Conservation (phyloP, 768 basidiomycete species). For the Guyanaporus albipodus region DNA sequence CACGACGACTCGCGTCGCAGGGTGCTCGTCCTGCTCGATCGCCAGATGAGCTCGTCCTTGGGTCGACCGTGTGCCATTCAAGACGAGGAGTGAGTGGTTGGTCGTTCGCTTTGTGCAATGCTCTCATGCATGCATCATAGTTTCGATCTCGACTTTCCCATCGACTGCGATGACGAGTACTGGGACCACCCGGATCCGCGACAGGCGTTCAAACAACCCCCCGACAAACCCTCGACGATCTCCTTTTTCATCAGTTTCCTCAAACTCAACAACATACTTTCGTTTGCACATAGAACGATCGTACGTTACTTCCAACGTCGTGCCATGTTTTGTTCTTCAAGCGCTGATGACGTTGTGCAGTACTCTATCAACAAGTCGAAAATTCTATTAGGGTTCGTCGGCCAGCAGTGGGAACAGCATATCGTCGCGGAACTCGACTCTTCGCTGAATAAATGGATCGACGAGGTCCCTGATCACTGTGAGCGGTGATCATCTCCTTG, state of each 20-base stretch:
- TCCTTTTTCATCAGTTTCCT: constrained; percentile 51
- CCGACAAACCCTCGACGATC: constrained; percentile 50
- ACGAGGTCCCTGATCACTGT: constrained; percentile 53
- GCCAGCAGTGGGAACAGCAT: constrained; percentile 57
- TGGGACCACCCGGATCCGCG: constrained; percentile 51
- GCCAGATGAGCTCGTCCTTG: constrained; percentile 41
- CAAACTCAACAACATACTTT: constrained; percentile 60
- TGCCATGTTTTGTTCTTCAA: neutral
- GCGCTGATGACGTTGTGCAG: constrained; percentile 32
- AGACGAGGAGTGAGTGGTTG: constrained; percentile 65
- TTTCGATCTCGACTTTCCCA: constrained; percentile 57
- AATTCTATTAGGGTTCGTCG: constrained; percentile 45
- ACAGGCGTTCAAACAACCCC: constrained; percentile 58
- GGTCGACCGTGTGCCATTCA: constrained; percentile 66
- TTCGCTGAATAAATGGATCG: constrained; percentile 74
- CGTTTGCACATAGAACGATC: constrained; percentile 58
- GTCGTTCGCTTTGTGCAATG: neutral
- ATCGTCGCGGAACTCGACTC: constrained; percentile 72
- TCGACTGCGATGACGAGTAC: constrained; percentile 68
- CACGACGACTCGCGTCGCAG: constrained; percentile 6
- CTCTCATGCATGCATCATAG: constrained; percentile 29
- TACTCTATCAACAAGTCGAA: constrained; percentile 70
- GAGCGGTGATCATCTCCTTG: constrained; percentile 3
- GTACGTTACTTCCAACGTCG: constrained; percentile 31
- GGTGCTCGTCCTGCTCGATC: constrained; percentile 31